Evolutionary conservation across 306 rosid species (phyloP).

Genomic region (Clitoria ternatea): DNA sequence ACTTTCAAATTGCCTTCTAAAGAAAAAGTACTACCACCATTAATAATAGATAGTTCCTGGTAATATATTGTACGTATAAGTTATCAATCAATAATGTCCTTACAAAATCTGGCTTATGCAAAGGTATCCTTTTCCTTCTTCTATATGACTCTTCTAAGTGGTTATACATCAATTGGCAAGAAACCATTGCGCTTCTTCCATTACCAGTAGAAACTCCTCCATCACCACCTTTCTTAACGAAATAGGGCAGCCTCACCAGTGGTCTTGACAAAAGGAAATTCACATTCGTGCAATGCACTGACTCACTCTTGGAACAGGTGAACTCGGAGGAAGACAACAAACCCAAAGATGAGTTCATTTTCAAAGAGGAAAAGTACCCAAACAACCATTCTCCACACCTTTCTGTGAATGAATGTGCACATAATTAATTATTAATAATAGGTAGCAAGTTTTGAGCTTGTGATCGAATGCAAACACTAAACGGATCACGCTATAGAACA

Average conservation of each 20-base stretch:
- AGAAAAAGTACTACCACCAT: slow-evolving; percentile 61
- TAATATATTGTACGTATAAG: slow-evolving; percentile 95
- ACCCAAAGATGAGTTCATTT: slow-evolving; percentile 43
- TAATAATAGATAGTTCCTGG: slow-evolving; percentile 86
- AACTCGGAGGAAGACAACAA: slow-evolving; percentile 48
- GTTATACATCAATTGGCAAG: slow-evolving; percentile 48
- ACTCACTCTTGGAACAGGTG: slow-evolving; percentile 41
- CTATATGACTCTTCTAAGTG: slow-evolving; percentile 47
- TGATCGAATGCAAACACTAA: not conserved
- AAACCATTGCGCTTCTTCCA: slow-evolving; percentile 36
- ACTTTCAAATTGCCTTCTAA: not conserved
- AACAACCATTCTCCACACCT: slow-evolving; percentile 10
- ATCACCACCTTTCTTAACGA: slow-evolving; percentile 33
- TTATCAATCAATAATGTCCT: slow-evolving; percentile 95
- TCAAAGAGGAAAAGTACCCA: not conserved
- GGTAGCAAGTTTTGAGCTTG: not conserved
- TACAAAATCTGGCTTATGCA: slow-evolving; percentile 52
- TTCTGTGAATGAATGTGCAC: slow-evolving; percentile 29
- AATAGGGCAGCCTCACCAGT: slow-evolving; percentile 36
- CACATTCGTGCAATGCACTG: slow-evolving; percentile 25
- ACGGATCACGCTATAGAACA: not conserved
- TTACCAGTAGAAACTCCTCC: slow-evolving; percentile 20
- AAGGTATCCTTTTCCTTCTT: slow-evolving; percentile 37
- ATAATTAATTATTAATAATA: not conserved
- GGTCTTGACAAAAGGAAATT: slow-evolving; percentile 29